Conservation (phyloP, 2,329 filamentous ascomycete species). For the Tolypocladium ophioglossoides region DNA sequence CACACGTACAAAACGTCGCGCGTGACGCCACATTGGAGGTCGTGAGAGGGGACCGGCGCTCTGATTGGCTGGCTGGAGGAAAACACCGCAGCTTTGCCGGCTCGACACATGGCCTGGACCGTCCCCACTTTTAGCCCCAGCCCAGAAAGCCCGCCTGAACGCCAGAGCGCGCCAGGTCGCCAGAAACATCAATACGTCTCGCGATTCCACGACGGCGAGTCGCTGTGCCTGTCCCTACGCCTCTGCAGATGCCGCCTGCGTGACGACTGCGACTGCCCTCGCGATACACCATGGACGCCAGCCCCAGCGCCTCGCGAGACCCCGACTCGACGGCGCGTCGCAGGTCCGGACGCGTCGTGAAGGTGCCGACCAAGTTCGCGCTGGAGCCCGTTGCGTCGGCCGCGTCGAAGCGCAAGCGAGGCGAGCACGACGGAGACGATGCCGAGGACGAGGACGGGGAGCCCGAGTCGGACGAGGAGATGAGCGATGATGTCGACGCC, state of each 20-base stretch:
- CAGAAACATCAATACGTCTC: slow-evolving; percentile 1
- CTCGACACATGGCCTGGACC: not conserved
- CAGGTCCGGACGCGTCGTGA: slow-evolving; percentile 58
- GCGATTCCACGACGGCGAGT: not conserved
- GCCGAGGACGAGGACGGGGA: slow-evolving; percentile 40
- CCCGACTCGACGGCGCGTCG: slow-evolving; percentile 45
- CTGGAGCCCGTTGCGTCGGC: slow-evolving; percentile 31
- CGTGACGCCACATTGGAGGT: not conserved
- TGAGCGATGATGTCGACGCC: slow-evolving; percentile 33
- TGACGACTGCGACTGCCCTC: slow-evolving; percentile 3
- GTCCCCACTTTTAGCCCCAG: slow-evolving; percentile 2
- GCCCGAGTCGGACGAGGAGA: slow-evolving; percentile 33
- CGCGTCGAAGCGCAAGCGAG: slow-evolving; percentile 48
- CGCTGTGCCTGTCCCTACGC: not conserved
- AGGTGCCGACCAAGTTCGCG: slow-evolving; percentile 47
- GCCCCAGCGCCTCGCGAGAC: slow-evolving; percentile 24
- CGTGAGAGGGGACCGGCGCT: not conserved
- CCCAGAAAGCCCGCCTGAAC: slow-evolving; percentile 4
- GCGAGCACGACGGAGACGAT: slow-evolving; percentile 36
- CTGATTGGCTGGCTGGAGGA: not conserved
- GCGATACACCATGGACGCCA: slow-evolving; percentile 8
- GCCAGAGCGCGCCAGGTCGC: slow-evolving; percentile 6
- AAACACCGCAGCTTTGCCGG: not conserved
- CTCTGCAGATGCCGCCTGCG: slow-evolving; percentile 8
- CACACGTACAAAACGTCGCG: not conserved